These are phyloP conservation scores for Oryza nivara DNA, from an alignment of 176 grass and related monocot species.

Conservation along the genomic window DNA sequence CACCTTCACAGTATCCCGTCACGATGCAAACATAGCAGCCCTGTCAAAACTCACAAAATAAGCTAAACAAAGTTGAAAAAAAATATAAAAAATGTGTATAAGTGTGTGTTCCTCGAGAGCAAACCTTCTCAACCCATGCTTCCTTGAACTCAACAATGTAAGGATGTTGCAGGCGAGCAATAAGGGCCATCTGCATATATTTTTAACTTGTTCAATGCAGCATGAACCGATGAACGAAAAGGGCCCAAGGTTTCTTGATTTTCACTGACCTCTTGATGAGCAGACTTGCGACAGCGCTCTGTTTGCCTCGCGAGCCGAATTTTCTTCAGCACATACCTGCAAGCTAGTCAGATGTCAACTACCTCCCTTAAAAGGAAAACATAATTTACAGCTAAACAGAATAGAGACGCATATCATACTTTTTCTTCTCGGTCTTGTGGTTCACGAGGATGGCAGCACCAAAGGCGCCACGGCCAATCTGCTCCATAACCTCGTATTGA, in stretches of 20 bases:
- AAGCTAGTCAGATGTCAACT: constrained; percentile 29
- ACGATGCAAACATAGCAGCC: constrained; percentile 99
- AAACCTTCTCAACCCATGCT: constrained; percentile 99
- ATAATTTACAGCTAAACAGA: constrained; percentile 7
- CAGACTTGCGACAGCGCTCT: constrained; percentile 90
- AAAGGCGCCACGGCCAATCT: constrained; percentile 96
- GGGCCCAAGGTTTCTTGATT: not conserved
- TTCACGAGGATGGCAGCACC: constrained; percentile 99
- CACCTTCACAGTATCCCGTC: constrained; percentile 98
- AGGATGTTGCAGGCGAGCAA: constrained; percentile 92
- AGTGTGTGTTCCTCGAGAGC: constrained; percentile 24
- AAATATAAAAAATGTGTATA: constrained; percentile 11
- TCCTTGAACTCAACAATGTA: constrained; percentile 98
- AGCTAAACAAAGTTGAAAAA: constrained; percentile 30
- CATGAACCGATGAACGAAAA: not conserved
- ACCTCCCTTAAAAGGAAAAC: constrained; percentile 30
- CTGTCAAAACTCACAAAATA: constrained; percentile 45
- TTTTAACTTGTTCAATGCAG: constrained; percentile 34
- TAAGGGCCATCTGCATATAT: constrained; percentile 87
- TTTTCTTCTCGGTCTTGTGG: constrained; percentile 96
- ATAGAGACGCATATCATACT: constrained; percentile 51
- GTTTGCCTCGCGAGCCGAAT: constrained; percentile 93
- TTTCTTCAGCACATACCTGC: constrained; percentile 96
- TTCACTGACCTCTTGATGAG: constrained; percentile 85
- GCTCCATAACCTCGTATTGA: constrained; percentile 96